Base-by-base conservation (phyloP, 805 yeast species). In the Metschnikowia orientalis region DNA sequence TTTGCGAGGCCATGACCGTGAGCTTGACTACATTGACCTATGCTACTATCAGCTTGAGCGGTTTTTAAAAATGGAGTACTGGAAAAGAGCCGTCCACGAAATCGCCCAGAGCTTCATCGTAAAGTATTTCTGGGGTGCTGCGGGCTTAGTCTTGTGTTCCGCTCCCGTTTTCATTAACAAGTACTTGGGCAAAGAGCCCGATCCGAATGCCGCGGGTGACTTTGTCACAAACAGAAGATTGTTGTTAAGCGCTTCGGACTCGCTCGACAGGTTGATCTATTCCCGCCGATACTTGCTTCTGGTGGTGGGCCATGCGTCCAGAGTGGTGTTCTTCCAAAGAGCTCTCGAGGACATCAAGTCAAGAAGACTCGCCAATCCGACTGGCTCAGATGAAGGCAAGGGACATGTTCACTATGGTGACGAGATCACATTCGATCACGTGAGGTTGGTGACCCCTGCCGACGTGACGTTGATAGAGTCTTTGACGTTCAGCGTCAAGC, bases 51-150 rank as follows among this genome's bases (percentile, higher is more conserved):
- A 82, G 42, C 67, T 88, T 45, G 92, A 84, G 44, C 67, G 79
- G 40, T 90, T 88, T 57, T 70, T 81, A 44, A 76, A 82, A 49
- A 73, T 78, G 60, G 89, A 83, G 51, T 72, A 82, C 42, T 75
- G 83, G 60, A 79, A 84, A 47, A 71, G 81, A 62, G 80, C 90
- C 18, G 56, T 82, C 16, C 90, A 88, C 58, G 88, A 88, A 51
- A 74, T 85, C 45, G 83, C 90, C 2, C 92, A 90, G 45, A 85
- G 82, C 30, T 89, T 88, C 49, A 78, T 87, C 34, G 89, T 89
- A 41, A 89, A 89, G 61, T 89, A 89, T 59, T 76, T 87, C 30
- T 82, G 96, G 89, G 97, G 97, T 41, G 97, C 96, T 2, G 86
- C 92, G 19, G 97, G 97, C 8, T 69, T 89, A 39, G 75, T 80